These are phyloP conservation scores for Lasiosphaeria miniovina DNA, from an alignment of 495 filamentous ascomycete genomes.

Conservation along the genomic window DNA sequence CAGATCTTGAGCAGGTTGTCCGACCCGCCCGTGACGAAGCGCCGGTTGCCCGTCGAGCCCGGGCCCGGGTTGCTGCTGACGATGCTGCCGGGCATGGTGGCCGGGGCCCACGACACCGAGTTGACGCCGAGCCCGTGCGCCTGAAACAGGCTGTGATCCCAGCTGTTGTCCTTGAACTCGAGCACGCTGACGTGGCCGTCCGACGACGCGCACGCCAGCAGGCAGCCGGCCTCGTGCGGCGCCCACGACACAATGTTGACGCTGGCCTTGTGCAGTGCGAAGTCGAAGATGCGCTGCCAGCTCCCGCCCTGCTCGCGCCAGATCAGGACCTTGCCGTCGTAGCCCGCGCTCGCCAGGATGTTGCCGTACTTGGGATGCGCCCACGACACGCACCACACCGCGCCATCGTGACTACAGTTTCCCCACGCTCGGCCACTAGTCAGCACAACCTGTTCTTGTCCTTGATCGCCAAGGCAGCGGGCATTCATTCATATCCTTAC, in stretches of 20 bases:
- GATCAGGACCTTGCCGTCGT: constrained; percentile 97
- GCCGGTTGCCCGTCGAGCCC: constrained; percentile 56
- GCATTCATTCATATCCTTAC: constrained; percentile 45
- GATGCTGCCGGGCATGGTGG: constrained; percentile 72
- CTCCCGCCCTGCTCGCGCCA: constrained; percentile 81
- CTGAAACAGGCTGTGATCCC: constrained; percentile 78
- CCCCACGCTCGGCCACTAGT: background rate
- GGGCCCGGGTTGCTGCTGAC: constrained; percentile 65
- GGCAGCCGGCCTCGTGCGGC: constrained; percentile 92
- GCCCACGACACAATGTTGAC: constrained; percentile 97
- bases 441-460: background rate
- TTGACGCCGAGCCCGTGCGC: constrained; percentile 94
- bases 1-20: constrained; percentile 93
- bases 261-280: constrained; percentile 84
- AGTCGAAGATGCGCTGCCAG: constrained; percentile 85
- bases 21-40: constrained; percentile 90
- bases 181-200: constrained; percentile 91
- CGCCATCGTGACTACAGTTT: constrained; percentile 75
- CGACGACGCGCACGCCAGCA: constrained; percentile 88
- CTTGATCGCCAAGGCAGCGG: background rate
- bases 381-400: constrained; percentile 96
- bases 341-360: constrained; percentile 89
- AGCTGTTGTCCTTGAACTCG: constrained; percentile 94
- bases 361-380: constrained; percentile 98
- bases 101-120: constrained; percentile 91